These are phyloP conservation scores for Pogostemon cablin DNA, from an alignment of 257 asterid genomes.

Conservation along the genomic window DNA sequence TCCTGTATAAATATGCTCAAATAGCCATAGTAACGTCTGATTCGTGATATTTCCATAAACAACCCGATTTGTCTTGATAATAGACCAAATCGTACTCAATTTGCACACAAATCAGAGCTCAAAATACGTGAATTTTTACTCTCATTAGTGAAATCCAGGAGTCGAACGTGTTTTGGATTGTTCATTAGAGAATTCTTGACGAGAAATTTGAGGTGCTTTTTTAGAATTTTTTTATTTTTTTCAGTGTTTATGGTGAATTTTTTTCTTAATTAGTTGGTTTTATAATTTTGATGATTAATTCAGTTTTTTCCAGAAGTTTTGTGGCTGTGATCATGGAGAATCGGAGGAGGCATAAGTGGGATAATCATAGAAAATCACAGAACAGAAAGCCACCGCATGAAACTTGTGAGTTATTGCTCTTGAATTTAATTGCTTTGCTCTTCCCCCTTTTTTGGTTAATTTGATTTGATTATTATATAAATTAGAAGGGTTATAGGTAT, in stretches of 20 bases:
- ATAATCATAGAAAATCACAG: conserved; percentile 37
- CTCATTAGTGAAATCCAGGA: conserved; percentile 16
- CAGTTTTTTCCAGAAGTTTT: conserved; percentile 11
- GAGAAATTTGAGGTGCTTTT: conserved; percentile 40
- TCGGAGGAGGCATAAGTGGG: conserved; percentile 37
- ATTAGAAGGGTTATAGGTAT: neutral
- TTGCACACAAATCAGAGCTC: too few species aligned
- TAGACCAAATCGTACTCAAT: too few species aligned
- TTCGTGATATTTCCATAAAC: too few species aligned
- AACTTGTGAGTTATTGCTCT: conserved; percentile 28
- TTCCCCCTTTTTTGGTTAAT: neutral
- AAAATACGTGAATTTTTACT: too few species aligned
- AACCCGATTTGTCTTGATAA: too few species aligned
- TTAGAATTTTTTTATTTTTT: neutral
- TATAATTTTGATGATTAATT: neutral
- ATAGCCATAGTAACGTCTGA: too few species aligned
- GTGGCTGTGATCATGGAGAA: conserved; percentile 43
- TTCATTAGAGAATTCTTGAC: conserved; percentile 7
- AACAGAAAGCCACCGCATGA: conserved; percentile 46
- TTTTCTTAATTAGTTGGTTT: neutral
- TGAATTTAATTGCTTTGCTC: neutral
- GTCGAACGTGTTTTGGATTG: conserved; percentile 18
- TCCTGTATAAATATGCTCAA: too few species aligned
- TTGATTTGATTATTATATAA: neutral
- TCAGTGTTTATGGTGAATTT: conserved; percentile 1